Conservation (phyloP, 2,329 filamentous ascomycete genomes). For the Ceratocystis cubensis region DNA sequence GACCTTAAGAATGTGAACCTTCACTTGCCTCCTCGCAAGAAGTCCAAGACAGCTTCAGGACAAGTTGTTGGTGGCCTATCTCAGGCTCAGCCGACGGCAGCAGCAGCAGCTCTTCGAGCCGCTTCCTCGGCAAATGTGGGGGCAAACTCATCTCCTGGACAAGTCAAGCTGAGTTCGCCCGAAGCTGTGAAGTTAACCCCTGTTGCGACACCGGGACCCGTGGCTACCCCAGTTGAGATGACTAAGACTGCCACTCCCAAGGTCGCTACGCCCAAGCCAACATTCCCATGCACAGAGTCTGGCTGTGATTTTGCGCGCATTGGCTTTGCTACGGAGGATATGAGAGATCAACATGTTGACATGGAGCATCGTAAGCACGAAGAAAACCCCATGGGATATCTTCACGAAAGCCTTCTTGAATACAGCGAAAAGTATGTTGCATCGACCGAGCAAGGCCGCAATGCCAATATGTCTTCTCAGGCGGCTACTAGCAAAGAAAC, state of each 20-base stretch:
- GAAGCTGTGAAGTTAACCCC: constrained; percentile 21
- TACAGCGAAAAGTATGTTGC: constrained; percentile 25
- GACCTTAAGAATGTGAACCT: constrained; percentile 41
- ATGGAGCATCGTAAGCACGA: constrained; percentile 47
- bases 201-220: constrained; percentile 16
- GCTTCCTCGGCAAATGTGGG: neutral
- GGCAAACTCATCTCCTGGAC: constrained; percentile 13
- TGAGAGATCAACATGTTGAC: constrained; percentile 40
- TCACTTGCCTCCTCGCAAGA: constrained; percentile 45
- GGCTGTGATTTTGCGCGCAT: constrained; percentile 41
- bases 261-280: constrained; percentile 28
- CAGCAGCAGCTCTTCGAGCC: neutral
- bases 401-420: constrained; percentile 37
- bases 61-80: neutral
- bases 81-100: neutral
- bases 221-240: constrained; percentile 19
- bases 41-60: constrained; percentile 32
- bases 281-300: constrained; percentile 40
- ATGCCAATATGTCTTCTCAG: constrained; percentile 25
- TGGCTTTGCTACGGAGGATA: constrained; percentile 44
- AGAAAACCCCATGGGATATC: constrained; percentile 43
- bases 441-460: constrained; percentile 20
- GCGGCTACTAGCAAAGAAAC: neutral
- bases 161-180: constrained; percentile 9
- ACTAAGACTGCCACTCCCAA: constrained; percentile 25